These are phyloP conservation scores for Leccinum laetum DNA, from an alignment of 1,284 basidiomycete species.

Conservation along the genomic window DNA sequence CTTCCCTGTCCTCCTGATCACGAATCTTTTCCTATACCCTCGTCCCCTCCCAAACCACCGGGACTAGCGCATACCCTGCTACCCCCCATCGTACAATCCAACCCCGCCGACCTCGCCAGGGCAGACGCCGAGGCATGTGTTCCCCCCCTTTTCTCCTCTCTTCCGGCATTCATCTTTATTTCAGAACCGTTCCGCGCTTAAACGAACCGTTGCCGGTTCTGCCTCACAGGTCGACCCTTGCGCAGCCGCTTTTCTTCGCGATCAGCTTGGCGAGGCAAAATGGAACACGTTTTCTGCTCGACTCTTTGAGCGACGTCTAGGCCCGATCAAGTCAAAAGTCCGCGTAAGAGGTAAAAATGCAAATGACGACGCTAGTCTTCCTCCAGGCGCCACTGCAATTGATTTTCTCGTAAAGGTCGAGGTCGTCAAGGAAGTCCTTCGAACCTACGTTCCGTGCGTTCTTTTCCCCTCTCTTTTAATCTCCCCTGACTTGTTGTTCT, in stretches of 20 bases:
- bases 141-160: neutral
- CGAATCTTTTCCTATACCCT: slow-evolving; percentile 18
- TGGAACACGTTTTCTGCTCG: slow-evolving; percentile 49
- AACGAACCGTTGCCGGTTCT: slow-evolving; percentile 21
- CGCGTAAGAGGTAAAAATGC: slow-evolving; percentile 30
- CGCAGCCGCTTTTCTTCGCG: slow-evolving; percentile 44
- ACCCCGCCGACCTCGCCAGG: slow-evolving; percentile 27
- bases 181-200: slow-evolving; percentile 29
- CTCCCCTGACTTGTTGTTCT: slow-evolving; percentile 5
- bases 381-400: slow-evolving; percentile 42
- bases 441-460: slow-evolving; percentile 48
- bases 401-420: slow-evolving; percentile 55
- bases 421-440: slow-evolving; percentile 48
- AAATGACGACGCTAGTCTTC: slow-evolving; percentile 27
- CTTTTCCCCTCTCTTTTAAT: slow-evolving; percentile 1
- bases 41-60: slow-evolving; percentile 23
- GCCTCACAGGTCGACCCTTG: slow-evolving; percentile 41
- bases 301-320: slow-evolving; percentile 45
- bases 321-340: slow-evolving; percentile 37
- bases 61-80: slow-evolving; percentile 31
- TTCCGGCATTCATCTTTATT: slow-evolving; percentile 13
- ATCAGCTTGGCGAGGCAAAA: slow-evolving; percentile 42
- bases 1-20: slow-evolving; percentile 23
- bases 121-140: slow-evolving; percentile 26
- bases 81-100: slow-evolving; percentile 35